phyloP scores from a whole-genome alignment of 768 basidiomycete species.

The Leccinum arenicola region DNA sequence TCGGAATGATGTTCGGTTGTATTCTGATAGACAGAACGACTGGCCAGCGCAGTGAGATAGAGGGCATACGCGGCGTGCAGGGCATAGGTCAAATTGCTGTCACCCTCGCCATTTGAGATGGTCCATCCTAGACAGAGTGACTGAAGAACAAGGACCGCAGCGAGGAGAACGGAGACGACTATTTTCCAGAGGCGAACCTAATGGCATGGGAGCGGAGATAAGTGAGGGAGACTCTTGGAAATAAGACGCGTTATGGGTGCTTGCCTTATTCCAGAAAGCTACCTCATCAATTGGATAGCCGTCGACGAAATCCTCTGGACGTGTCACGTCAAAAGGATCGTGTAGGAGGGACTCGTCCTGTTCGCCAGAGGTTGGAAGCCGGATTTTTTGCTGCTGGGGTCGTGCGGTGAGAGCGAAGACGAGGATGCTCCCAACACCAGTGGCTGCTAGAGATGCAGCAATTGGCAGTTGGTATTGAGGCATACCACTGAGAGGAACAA shows the following conservation, averaged over 20 bases:
- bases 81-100: constrained; percentile 36
- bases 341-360: constrained; percentile 22
- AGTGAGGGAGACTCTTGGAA: background rate
- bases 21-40: constrained; percentile 48
- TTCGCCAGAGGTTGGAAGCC: constrained; percentile 38
- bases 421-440: constrained; percentile 43
- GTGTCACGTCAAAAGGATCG: constrained; percentile 73
- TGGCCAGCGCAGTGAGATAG: constrained; percentile 55
- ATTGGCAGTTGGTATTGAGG: constrained; percentile 57
- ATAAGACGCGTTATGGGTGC: constrained; percentile 12
- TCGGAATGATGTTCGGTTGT: constrained; percentile 40
- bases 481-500: constrained; percentile 38
- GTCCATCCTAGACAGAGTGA: constrained; percentile 54
- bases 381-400: constrained; percentile 48
- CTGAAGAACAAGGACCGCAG: constrained; percentile 47
- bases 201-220: background rate
- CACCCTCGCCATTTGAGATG: constrained; percentile 23
- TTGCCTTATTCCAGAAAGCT: constrained; percentile 57
- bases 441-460: constrained; percentile 44
- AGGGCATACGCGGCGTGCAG: constrained; percentile 55
- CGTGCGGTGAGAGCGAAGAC: constrained; percentile 38
- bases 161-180: constrained; percentile 44
- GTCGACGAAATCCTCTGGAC: constrained; percentile 64
- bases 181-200: constrained; percentile 65
- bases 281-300: constrained; percentile 63